These are phyloP conservation scores for Apostasia shenzhenica DNA, from an alignment of 106 monocot genomes.

Conservation along the genomic window DNA sequence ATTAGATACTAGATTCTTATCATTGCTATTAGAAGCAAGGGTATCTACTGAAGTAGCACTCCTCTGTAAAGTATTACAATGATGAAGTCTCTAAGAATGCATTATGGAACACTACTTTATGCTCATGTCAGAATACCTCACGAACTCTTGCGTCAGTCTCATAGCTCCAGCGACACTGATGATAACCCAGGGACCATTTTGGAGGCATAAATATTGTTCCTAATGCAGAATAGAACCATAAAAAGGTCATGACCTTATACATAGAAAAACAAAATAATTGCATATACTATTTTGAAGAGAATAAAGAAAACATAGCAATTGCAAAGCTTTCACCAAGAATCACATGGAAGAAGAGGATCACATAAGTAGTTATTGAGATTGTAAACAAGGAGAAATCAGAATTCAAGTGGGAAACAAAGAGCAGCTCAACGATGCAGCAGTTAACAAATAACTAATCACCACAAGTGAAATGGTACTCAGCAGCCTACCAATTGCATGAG, in stretches of 20 bases:
- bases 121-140: conserved; percentile 32
- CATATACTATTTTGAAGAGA: no score
- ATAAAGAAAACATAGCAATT: background rate
- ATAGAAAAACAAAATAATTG: no score
- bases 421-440: background rate
- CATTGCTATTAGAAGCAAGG: no score
- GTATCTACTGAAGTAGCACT: no score
- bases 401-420: background rate
- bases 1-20: background rate
- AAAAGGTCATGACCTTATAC: no score
- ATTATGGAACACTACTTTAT: background rate
- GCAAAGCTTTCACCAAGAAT: background rate
- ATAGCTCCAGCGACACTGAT: conserved; percentile 97
- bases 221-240: conserved; percentile 12
- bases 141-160: conserved; percentile 70
- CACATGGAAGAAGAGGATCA: background rate
- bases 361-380: no score
- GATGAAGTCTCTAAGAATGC: no score
- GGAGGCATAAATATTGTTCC: conserved; percentile 99
- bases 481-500: conserved; percentile 53
- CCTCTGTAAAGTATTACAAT: no score
- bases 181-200: conserved; percentile 95
- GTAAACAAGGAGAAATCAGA: background rate
- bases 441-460: background rate
- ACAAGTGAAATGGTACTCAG: background rate